A percentile compares a stretch with the other conserved stretches of the same genome.
Conservation (phyloP, 371 early-diverging fungal genomes). For the Circinella minor region DNA sequence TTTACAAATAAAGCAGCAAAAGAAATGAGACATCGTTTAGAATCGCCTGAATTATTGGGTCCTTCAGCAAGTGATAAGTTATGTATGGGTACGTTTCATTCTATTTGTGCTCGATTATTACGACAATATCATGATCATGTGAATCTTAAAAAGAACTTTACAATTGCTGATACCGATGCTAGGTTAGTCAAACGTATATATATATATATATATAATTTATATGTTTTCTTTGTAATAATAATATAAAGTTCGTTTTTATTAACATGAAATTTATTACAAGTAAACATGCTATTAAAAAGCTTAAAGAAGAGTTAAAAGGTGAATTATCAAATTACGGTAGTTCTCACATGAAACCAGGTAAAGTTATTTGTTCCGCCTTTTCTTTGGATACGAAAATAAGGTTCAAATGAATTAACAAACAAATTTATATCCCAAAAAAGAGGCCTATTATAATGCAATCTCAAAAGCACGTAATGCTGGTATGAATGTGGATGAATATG, state of each 20-base stretch:
- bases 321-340: constrained; percentile 1
- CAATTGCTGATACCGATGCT: constrained; percentile 47
- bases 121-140: constrained; percentile 29
- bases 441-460: constrained; percentile 30
- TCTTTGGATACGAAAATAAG: too few relatives aligned
- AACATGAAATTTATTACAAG: background rate
- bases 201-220: background rate
- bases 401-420: too few relatives aligned
- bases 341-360: constrained; percentile 12
- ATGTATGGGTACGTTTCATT: constrained; percentile 61
- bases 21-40: constrained; percentile 58
- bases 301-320: constrained; percentile 3
- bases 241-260: too few relatives aligned
- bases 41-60: constrained; percentile 28
- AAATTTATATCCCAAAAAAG: background rate
- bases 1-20: constrained; percentile 73
- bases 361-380: background rate
- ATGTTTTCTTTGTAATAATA: background rate
- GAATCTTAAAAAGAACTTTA: constrained; percentile 41
- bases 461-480: constrained; percentile 38
- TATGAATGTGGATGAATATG: constrained; percentile 19
- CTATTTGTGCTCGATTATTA: constrained; percentile 54
- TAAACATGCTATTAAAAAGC: constrained; percentile 10
- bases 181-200: constrained; percentile 8
- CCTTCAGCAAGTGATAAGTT: constrained; percentile 27